Evolutionary conservation across 148 eudicot genomes (phyloP), one percentile per base, ranked within the genome.

Genomic region (Fagopyrum tataricum): DNA sequence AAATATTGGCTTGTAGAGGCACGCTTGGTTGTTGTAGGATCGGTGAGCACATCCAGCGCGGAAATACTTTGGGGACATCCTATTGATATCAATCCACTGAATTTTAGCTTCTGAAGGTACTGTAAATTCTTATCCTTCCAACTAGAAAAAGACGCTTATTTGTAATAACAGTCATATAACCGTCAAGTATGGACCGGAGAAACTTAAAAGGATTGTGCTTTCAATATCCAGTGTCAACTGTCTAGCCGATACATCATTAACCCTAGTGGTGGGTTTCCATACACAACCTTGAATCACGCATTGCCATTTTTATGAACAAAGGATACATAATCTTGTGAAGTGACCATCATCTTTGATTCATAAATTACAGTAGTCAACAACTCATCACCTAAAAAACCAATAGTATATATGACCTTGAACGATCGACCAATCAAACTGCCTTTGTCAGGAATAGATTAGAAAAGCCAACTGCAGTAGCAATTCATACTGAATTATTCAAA

Each of bases 1-100:
- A 80, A 95, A 95, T 77, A 97, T 87, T 55, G 98, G 98, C 86
- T 95, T 97, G 72, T 91, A 95, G 81, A 95, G 91, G 80, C 97
- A 95, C 40, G 90, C 89, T 83, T 95, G 98, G 77, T 93, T 88
- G 80, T 91, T 95, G 82, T 85, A 91, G 40, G 93, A 87, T 76
- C 88, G 97, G 67, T 87, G 88, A 78, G 97, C 96, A 74, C 98
- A 91, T n/a, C 98, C 98, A 66, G 90, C 89, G 72, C 96, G 80
- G 67, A 91, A 89, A 81, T 85, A 88, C 82, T 81, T 91, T 20
- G 91, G 85, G 56, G 98, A 97, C 98, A 94, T 94, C 84, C 93
- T 83, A 74, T 90, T 88, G 49, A 94, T 80, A 85, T 94, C 98
- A 72, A 84, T 84, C 98, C 98, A 94, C 20, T 79, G 80, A 58